Base-by-base conservation (phyloP, 139 green algal species). In the Chlorella sp. region DNA sequence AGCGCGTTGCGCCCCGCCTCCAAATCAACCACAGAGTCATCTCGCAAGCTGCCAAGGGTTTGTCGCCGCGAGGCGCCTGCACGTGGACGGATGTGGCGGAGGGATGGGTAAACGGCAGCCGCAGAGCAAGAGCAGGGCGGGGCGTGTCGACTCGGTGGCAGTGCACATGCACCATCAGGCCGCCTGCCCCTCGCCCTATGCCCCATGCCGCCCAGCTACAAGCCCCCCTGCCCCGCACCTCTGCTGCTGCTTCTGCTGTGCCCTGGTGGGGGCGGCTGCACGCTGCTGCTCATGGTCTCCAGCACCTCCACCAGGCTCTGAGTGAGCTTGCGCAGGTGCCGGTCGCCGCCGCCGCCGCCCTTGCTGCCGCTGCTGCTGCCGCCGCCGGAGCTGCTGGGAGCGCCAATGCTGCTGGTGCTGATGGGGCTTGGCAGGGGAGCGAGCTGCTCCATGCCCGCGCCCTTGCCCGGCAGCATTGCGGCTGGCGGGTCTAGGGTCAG, bases 231-330 rank as follows among this genome's bases (percentile, higher is more conserved):
- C 51, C 51, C 16, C 69, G 69, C 38, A 75, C 69, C 69, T 75
- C 38, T 48, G 69, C 69, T 41, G 56, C 34, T 46, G 80, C 40
- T 44, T 44, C 24, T 51, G 51, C 64, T 70, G 28, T 32, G 32
- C 32, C 64, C 64, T 2, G 51, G 46, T 11, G 67, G 20, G 2
- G 69, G 38, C 40, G 69, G 38, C 38, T 36, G 28, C 28, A 36
- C 32, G 19, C 3, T 54, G 54, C 38, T 82, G 68, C 81, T 43
- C 84, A 87, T 83, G 6, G 82, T 44, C 36, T 88, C 76, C 43
- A 88, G n/a, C 22, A 88, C 84, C 20, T 88, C 84, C 20, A 85
- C 62, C 34, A 88, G 44, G 60, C 48, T 74, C 41, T 80, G 54
- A 32, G 85, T 89, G 40, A 89, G 51, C 22, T 73, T 73, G 48